Evolutionary conservation across 441 rosid genomes (phyloP).

Genomic region (Hura crepitans): DNA sequence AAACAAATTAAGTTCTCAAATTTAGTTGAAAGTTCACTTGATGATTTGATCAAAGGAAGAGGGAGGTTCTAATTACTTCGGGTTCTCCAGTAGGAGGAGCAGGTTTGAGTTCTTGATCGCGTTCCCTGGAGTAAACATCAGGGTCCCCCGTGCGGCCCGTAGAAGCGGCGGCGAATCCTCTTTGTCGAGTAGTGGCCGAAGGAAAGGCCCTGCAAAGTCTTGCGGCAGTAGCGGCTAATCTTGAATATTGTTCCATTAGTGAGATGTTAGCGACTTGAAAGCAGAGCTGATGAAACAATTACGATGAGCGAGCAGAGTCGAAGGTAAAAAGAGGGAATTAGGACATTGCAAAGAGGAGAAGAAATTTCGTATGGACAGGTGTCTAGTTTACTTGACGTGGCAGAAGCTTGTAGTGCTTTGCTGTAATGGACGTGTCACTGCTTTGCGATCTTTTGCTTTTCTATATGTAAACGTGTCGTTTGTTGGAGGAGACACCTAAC

Average conservation of each 20-base stretch:
- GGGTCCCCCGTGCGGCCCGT: constrained; percentile 43
- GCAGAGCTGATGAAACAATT: neutral
- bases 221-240: constrained; percentile 34
- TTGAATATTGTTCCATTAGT: constrained; percentile 37
- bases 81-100: constrained; percentile 28
- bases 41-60: neutral
- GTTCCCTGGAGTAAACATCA: constrained; percentile 35
- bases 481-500: constrained; percentile 15
- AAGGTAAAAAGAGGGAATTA: neutral
- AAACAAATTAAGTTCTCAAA: too few species aligned
- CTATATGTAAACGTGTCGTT: neutral
- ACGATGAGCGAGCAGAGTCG: neutral
- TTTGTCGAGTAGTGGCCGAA: constrained; percentile 14
- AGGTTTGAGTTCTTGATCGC: constrained; percentile 37
- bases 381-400: constrained; percentile 23
- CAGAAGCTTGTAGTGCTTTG: constrained; percentile 4
- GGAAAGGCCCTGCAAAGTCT: constrained; percentile 19
- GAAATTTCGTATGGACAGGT: constrained; percentile 27
- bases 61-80: constrained; percentile 29
- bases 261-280: neutral
- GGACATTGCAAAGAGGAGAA: constrained; percentile 19
- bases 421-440: constrained; percentile 9
- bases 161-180: constrained; percentile 30
- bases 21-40: neutral
- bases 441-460: neutral